A percentile compares a stretch with the other conserved stretches of the same genome.
phyloP scores from a whole-genome alignment of 1,139 yeast genomes.

The Ogataea hybrid region DNA sequence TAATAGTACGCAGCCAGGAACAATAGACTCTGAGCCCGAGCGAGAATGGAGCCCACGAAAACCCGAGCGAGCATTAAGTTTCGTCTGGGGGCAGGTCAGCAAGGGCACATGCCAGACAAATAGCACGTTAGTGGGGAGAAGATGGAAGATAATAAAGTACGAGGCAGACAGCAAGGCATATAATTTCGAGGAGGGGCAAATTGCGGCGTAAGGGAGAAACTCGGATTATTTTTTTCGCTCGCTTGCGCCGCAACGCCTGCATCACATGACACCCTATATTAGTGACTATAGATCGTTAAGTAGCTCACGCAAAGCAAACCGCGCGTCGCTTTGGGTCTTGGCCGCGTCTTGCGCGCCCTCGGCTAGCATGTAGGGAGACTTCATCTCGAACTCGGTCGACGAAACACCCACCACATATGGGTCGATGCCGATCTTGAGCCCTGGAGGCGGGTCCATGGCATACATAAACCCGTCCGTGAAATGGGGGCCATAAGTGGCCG shows the following conservation, averaged over 20 bases:
- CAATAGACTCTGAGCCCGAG: background rate
- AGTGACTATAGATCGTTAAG: conserved; percentile 19
- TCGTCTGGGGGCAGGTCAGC: no score
- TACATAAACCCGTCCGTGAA: conserved; percentile 3
- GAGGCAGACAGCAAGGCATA: background rate
- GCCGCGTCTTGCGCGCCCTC: conserved; percentile 11
- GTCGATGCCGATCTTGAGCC: conserved; percentile 25
- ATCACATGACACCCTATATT: background rate
- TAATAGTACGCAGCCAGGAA: background rate
- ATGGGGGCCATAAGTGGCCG: conserved; percentile 11
- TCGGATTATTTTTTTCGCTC: background rate
- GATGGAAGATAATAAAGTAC: no score
- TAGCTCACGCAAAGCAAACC: conserved; percentile 26
- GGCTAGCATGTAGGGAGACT: conserved; percentile 11
- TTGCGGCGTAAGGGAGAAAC: background rate
- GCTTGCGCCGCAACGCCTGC: conserved; percentile 1
- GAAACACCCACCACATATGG: conserved; percentile 28
- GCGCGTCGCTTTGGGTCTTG: conserved; percentile 21
- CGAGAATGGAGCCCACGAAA: no score
- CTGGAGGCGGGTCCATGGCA: conserved; percentile 17
- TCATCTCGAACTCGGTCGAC: conserved; percentile 25
- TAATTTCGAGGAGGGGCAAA: background rate
- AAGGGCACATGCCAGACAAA: no score
- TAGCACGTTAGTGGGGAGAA: no score
- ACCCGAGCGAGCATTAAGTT: no score